Conservation (phyloP, 2,329 filamentous ascomycete genomes). For the Boeremia lycopersici region DNA sequence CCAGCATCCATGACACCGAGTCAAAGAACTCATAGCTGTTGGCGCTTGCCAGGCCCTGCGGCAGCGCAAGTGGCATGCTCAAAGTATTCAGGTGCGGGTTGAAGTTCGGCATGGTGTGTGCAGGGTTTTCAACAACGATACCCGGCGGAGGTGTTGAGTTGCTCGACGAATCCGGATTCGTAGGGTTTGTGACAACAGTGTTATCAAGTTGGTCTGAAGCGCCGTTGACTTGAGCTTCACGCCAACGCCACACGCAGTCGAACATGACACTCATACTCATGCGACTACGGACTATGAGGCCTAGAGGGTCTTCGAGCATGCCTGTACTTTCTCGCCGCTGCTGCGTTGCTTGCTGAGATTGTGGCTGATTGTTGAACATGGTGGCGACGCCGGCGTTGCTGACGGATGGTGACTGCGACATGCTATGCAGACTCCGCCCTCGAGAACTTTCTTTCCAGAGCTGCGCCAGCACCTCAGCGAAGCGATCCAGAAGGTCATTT, state of each 20-base stretch:
- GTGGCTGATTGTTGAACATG: constrained; percentile 41
- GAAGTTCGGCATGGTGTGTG: constrained; percentile 43
- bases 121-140: constrained; percentile 38
- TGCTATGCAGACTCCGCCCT: constrained; percentile 45
- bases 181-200: constrained; percentile 86
- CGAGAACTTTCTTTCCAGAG: constrained; percentile 71
- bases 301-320: constrained; percentile 70
- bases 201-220: constrained; percentile 55
- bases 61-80: constrained; percentile 64
- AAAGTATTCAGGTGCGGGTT: constrained; percentile 46
- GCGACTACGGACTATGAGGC: constrained; percentile 80
- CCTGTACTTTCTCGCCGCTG: constrained; percentile 37
- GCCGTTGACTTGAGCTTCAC: constrained; percentile 65
- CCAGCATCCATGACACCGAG: constrained; percentile 90
- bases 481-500: constrained; percentile 79
- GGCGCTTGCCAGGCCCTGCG: constrained; percentile 56
- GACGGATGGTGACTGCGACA: constrained; percentile 46
- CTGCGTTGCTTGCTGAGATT: constrained; percentile 28
- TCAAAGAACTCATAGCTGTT: constrained; percentile 75
- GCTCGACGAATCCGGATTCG: constrained; percentile 76
- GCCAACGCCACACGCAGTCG: constrained; percentile 85
- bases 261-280: constrained; percentile 87
- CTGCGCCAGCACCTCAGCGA: constrained; percentile 85
- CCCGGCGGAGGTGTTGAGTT: constrained; percentile 64
- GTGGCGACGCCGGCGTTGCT: constrained; percentile 39